Base-by-base conservation (phyloP, 139 green algal genomes). In the Pleodorina starrii region DNA sequence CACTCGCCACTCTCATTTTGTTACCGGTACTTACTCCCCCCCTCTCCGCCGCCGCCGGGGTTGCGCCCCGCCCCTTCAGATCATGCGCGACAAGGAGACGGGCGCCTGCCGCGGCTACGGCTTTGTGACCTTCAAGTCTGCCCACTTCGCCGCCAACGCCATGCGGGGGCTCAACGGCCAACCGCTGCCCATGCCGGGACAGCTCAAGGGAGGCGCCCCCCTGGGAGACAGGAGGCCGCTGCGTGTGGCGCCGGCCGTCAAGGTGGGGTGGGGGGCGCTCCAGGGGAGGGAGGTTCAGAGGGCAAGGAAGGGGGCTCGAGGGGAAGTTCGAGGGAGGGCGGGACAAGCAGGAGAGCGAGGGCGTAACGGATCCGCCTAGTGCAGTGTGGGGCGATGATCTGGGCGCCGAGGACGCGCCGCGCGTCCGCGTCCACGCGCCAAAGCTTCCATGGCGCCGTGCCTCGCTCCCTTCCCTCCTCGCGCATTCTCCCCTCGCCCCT, bases 81-180 rank as follows among this genome's bases (percentile, higher is more conserved):
- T 97, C 19, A 96, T 97, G 57, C 88, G 94, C 0, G 95, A 97
- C 73, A 91, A 91, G 43, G 92, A 90, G 29, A 92, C 88, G 7
- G 43, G 69, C n/a, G 42, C 77, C 23, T 95, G 90, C 1, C 93
- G 93, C 23, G 95, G 95, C 88, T 97, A 94, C 89, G 95, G 83
- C 63, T 97, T 97, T 85, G 89, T 97, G 19, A 95, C 94, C 1
- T 97, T 93, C 73, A 29, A 60, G 1, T 76, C 94, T 73, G 17
- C 50, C 9, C 27, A 35, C 1, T 91, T 84, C 27, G 95, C 95
- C 32, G 46, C 73, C 3, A 44, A 68, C n/a, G 94, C 94, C 7
- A 97, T 97, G 78, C 36, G 78, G 32, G 59, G 94, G n/a, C 89
- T 97, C 69, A 92, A 96, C 83, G 91, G 86, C 14, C 48, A 59